A percentile compares a stretch with the other conserved stretches of the same genome.
Evolutionary conservation across 2,329 filamentous ascomycete species (phyloP).

Genomic region (Shiraia bambusicola): DNA sequence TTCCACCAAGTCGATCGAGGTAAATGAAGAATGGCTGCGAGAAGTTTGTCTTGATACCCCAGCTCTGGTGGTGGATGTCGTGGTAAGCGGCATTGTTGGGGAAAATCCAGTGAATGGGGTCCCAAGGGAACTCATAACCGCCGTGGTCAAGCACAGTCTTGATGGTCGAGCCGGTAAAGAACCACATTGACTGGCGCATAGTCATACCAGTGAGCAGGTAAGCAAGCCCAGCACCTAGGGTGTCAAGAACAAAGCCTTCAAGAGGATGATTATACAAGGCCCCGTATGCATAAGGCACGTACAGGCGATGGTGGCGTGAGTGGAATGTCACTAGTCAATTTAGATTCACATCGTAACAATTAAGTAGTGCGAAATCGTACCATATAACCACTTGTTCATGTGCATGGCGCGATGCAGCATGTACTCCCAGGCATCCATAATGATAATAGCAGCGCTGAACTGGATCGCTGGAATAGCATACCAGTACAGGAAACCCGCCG

Average conservation of each 20-base stretch:
- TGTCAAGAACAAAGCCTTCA: slow-evolving; percentile 92
- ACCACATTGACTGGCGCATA: slow-evolving; percentile 81
- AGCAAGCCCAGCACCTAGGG: slow-evolving; percentile 77
- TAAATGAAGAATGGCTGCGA: slow-evolving; percentile 92
- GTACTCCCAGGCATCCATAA: slow-evolving; percentile 98
- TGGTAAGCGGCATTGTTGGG: slow-evolving; percentile 96
- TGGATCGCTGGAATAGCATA: slow-evolving; percentile 73
- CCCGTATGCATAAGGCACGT: slow-evolving; percentile 96
- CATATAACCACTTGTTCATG: slow-evolving; percentile 94
- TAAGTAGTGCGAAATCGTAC: slow-evolving; percentile 55
- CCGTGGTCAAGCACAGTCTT: slow-evolving; percentile 99
- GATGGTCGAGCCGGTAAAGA: slow-evolving; percentile 85
- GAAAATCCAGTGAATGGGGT: slow-evolving; percentile 87
- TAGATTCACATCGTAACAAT: neutral
- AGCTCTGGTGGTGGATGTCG: slow-evolving; percentile 97
- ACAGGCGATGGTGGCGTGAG: slow-evolving; percentile 92
- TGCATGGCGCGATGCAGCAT: slow-evolving; percentile 97
- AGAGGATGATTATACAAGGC: slow-evolving; percentile 96
- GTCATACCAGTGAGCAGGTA: slow-evolving; percentile 83
- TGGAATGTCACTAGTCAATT: slow-evolving; percentile 72
- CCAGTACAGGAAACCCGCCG: slow-evolving; percentile 80
- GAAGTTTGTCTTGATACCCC: slow-evolving; percentile 97
- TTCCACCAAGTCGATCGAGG: slow-evolving; percentile 83
- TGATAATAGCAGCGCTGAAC: slow-evolving; percentile 69
- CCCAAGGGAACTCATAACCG: slow-evolving; percentile 93